These are phyloP conservation scores for Cenchrus purpureus DNA, from an alignment of 176 grass and related monocot genomes.

Conservation along the genomic window DNA sequence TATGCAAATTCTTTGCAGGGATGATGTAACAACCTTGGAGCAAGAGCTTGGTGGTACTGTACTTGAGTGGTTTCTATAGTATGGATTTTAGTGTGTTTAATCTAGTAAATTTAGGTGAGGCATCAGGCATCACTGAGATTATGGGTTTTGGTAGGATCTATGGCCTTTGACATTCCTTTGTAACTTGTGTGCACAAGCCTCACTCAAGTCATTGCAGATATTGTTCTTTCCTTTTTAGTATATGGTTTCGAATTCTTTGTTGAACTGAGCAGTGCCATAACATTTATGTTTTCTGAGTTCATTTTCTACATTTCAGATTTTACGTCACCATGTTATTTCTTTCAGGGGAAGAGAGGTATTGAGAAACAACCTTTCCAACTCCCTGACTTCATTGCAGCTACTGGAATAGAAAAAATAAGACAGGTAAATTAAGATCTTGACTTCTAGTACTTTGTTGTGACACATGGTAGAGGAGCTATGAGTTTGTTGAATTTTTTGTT, in stretches of 20 bases:
- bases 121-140: not conserved
- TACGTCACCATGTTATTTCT: conserved; percentile 37
- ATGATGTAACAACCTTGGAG: conserved; percentile 66
- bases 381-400: conserved; percentile 95
- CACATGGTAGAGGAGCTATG: not conserved
- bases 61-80: conserved; percentile 48
- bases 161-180: conserved; percentile 9
- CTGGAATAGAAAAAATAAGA: conserved; percentile 98
- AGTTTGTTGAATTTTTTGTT: not conserved
- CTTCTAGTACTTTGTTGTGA: not conserved
- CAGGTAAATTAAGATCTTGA: conserved; percentile 54
- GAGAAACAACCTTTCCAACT: conserved; percentile 94
- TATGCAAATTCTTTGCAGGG: conserved; percentile 86
- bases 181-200: not conserved
- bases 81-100: not conserved
- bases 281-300: not conserved
- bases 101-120: conserved; percentile 42
- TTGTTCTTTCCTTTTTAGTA: not conserved
- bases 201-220: not conserved
- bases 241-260: not conserved
- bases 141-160: conserved; percentile 14
- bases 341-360: conserved; percentile 91
- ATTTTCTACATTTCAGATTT: conserved; percentile 23
- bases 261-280: not conserved
- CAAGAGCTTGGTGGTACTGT: conserved; percentile 50